Evolutionary conservation across 441 rosid species (phyloP).

Genomic region (Theobroma grandiflorum): DNA sequence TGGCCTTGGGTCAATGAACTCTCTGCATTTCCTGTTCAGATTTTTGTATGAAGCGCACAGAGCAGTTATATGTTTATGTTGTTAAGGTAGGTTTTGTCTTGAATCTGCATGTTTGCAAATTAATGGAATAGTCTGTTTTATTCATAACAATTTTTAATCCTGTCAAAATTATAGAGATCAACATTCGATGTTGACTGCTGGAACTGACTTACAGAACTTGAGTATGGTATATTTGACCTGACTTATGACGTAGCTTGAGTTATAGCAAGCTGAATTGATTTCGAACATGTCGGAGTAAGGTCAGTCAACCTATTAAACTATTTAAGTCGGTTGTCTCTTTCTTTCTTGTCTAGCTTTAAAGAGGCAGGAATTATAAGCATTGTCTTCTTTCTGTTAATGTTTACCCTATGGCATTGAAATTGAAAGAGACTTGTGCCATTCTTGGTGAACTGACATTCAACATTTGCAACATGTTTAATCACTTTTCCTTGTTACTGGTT

Average conservation of each 20-base stretch:
- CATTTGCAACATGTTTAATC: background rate
- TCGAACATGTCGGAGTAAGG: constrained; percentile 47
- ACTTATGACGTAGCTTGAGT: constrained; percentile 38
- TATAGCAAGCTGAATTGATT: constrained; percentile 38
- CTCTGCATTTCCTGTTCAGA: constrained; percentile 50
- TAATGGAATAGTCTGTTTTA: constrained; percentile 13
- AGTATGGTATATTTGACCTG: constrained; percentile 35
- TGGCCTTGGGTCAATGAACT: constrained; percentile 37
- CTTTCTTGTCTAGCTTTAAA: background rate
- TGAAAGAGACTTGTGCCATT: background rate
- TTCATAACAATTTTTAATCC: background rate
- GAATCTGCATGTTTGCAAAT: constrained; percentile 15
- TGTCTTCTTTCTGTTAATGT: background rate
- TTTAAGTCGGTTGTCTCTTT: constrained; percentile 29
- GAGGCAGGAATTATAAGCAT: background rate
- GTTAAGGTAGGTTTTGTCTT: constrained; percentile 52
- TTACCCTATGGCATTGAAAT: background rate
- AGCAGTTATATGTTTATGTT: constrained; percentile 30
- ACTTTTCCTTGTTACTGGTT: background rate
- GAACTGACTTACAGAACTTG: constrained; percentile 39
- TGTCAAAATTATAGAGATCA: background rate
- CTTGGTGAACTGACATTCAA: background rate
- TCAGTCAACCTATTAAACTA: constrained; percentile 35
- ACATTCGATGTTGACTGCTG: constrained; percentile 39
- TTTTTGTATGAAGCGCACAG: constrained; percentile 57